A percentile compares a stretch with the other conserved stretches of the same genome.
Conservation (phyloP, 2,329 filamentous ascomycete genomes). For the Exophiala xenobiotica region DNA sequence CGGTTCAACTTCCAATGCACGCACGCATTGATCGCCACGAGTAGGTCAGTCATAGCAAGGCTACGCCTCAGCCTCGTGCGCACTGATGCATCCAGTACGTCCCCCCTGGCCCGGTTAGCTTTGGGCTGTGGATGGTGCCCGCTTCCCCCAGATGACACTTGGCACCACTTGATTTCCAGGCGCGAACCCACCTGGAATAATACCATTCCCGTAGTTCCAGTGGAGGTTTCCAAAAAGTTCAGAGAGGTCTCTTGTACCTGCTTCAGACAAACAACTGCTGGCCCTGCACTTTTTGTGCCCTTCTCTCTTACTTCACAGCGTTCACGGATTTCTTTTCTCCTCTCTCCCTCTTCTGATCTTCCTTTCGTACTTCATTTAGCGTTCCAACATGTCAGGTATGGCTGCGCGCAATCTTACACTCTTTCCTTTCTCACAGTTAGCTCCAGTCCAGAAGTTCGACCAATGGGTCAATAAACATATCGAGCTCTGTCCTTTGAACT, state of each 20-base stretch:
- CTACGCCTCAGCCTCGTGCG: background rate
- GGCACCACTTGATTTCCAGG: background rate
- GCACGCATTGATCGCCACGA: background rate
- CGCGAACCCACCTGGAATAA: background rate
- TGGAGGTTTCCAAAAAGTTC: constrained; percentile 4
- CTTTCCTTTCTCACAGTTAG: constrained; percentile 14
- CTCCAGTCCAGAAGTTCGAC: constrained; percentile 52
- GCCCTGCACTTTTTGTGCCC: background rate
- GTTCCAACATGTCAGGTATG: constrained; percentile 26
- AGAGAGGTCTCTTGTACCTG: background rate
- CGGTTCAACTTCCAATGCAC: background rate
- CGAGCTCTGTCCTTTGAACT: constrained; percentile 60
- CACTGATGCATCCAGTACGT: background rate
- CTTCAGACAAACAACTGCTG: background rate
- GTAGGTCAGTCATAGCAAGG: background rate
- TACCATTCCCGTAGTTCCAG: background rate
- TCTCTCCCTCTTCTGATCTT: background rate
- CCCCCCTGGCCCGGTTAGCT: background rate
- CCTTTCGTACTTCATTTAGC: background rate
- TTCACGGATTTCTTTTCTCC: background rate
- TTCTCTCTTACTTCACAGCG: constrained; percentile 2
- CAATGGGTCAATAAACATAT: constrained; percentile 57
- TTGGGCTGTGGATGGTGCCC: constrained; percentile 3
- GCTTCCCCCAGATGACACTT: constrained; percentile 1
- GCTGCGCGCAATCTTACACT: background rate